Evolutionary conservation across 352 stramenopile genomes (phyloP).

Genomic region (Phytophthora constricta): DNA sequence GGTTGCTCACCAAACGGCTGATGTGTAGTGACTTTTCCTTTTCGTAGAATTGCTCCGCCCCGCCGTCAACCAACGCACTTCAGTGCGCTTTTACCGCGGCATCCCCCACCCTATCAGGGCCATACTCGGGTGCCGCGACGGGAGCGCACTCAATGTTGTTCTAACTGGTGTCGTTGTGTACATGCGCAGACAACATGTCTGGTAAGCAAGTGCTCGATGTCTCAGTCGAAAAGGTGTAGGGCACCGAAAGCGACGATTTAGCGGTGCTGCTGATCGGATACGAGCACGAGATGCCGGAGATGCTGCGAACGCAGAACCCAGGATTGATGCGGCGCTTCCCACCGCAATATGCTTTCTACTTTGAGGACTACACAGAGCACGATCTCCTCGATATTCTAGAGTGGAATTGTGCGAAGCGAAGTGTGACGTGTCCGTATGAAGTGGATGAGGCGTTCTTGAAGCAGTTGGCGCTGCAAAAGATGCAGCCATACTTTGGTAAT

Average conservation of each 20-base stretch:
- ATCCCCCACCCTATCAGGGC: no score
- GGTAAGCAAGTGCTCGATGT: conserved; percentile 87
- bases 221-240: conserved; percentile 92
- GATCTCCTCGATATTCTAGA: conserved; percentile 84
- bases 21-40: no score
- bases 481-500: conserved; percentile 91
- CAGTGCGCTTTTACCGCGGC: no score
- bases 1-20: no score
- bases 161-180: no score
- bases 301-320: conserved; percentile 91
- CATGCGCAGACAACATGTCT: conserved; percentile 60
- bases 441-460: conserved; percentile 60
- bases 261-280: conserved; percentile 94
- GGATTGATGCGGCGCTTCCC: conserved; percentile 89
- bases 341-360: conserved; percentile 89
- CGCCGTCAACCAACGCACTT: no score
- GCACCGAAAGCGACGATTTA: conserved; percentile 87
- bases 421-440: conserved; percentile 54
- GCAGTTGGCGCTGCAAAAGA: conserved; percentile 72
- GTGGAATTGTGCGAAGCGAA: conserved; percentile 57
- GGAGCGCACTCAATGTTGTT: no score
- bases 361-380: conserved; percentile 92
- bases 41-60: no score
- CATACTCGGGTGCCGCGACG: no score
- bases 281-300: conserved; percentile 89